Evolutionary conservation across 2,329 filamentous ascomycete species (phyloP).

Genomic region (Acephala macrosclerotiorum): DNA sequence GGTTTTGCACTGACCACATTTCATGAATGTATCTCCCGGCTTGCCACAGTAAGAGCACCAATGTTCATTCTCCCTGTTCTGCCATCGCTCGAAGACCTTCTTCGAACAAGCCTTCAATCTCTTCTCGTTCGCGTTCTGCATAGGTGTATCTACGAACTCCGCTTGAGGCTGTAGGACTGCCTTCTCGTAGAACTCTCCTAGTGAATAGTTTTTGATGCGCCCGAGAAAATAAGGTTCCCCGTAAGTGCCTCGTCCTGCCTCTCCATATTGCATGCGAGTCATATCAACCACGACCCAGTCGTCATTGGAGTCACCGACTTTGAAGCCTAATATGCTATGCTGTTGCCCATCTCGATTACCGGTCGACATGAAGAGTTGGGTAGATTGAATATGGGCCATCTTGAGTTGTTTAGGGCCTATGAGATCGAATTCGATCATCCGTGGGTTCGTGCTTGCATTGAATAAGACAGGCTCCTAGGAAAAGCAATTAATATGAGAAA

Average conservation of each 20-base stretch:
- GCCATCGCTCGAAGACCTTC: conserved; percentile 22
- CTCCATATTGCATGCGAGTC: conserved; percentile 19
- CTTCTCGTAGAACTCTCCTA: no score
- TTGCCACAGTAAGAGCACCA: conserved; percentile 28
- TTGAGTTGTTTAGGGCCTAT: no score
- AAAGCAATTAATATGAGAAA: no score
- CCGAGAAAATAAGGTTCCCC: conserved; percentile 21
- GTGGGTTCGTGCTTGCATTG: neutral
- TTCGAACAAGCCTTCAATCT: conserved; percentile 18
- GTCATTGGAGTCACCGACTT: neutral
- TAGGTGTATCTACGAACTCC: no score
- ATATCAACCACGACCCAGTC: neutral
- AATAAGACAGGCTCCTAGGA: neutral
- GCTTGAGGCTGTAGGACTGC: no score
- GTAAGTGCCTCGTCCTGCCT: conserved; percentile 7
- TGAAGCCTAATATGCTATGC: neutral
- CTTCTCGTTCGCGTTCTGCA: neutral
- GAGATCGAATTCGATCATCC: no score
- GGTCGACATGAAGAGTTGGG: no score
- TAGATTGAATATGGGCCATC: no score
- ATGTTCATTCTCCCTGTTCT: conserved; percentile 19
- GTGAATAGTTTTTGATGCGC: no score
- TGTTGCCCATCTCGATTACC: no score
- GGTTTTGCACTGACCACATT: conserved; percentile 6
- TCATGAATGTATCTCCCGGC: conserved; percentile 3